Evolutionary conservation across 495 filamentous ascomycete genomes (phyloP).

Genomic region (Neurospora discreta): DNA sequence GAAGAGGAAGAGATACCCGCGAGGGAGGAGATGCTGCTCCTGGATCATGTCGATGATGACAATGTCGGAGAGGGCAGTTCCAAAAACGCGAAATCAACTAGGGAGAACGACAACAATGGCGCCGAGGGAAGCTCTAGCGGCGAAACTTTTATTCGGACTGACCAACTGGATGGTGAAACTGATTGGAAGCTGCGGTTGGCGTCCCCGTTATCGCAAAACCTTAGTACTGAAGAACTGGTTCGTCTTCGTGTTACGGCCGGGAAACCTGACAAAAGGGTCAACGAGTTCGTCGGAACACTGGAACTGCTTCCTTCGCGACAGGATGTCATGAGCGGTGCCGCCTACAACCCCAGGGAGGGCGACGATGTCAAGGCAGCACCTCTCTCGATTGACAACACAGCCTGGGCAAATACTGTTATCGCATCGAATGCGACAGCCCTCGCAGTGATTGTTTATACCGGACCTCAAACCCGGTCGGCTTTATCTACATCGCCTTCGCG

Average conservation of each 20-base stretch:
- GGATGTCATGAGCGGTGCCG: conserved; percentile 15
- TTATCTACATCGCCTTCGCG: conserved; percentile 84
- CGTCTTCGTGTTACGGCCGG: conserved; percentile 71
- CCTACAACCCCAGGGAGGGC: conserved; percentile 17
- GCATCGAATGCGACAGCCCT: conserved; percentile 81
- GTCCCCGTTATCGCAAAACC: conserved; percentile 66
- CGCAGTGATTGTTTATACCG: conserved; percentile 88
- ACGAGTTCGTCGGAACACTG: conserved; percentile 83
- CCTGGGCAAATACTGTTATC: conserved; percentile 96
- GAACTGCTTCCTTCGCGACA: conserved; percentile 43
- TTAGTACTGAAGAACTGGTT: conserved; percentile 56
- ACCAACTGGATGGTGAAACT: conserved; percentile 96
- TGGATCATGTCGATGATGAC: conserved; percentile 26
- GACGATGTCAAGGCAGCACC: conserved; percentile 46
- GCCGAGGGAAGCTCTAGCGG: conserved; percentile 39
- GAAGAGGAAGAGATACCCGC: conserved; percentile 15
- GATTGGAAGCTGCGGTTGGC: conserved; percentile 96
- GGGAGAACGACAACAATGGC: conserved; percentile 2
- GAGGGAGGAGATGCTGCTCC: conserved; percentile 26
- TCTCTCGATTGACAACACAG: conserved; percentile 91
- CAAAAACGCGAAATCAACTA: not conserved
- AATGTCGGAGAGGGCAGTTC: conserved; percentile 16
- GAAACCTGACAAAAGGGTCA: conserved; percentile 82
- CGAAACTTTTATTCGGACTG: conserved; percentile 94
- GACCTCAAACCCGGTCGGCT: conserved; percentile 86